phyloP scores from a whole-genome alignment of 495 filamentous ascomycete genomes.

The Elaphomyces granulatus region DNA sequence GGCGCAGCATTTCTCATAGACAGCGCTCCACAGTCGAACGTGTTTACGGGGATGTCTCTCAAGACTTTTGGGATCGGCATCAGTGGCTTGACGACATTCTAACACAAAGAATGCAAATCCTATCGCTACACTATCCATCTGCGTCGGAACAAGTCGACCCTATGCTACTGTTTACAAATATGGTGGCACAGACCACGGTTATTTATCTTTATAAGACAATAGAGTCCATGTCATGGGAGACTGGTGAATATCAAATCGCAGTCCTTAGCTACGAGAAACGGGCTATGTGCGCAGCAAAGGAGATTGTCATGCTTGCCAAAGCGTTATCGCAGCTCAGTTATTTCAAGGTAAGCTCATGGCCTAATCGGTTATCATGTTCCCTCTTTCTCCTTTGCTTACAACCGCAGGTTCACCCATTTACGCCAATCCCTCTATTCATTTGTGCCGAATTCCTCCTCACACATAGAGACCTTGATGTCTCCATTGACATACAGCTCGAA shows the following conservation, averaged over 20 bases:
- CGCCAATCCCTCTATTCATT: constrained; percentile 1
- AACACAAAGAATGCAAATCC: constrained; percentile 19
- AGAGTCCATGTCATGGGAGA: constrained; percentile 3
- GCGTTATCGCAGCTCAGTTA: constrained; percentile 29
- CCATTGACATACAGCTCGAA: constrained; percentile 2
- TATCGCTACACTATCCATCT: constrained; percentile 20
- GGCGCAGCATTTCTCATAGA: constrained; percentile 30
- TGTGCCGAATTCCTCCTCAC: constrained; percentile 4
- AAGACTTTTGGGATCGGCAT: constrained; percentile 33
- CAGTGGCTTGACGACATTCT: constrained; percentile 35
- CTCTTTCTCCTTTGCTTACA: no score
- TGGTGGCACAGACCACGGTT: constrained; percentile 30
- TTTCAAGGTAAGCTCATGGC: constrained; percentile 18
- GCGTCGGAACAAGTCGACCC: constrained; percentile 27
- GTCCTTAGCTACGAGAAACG: constrained; percentile 20
- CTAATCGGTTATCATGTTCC: not conserved
- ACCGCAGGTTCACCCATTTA: constrained; percentile 5
- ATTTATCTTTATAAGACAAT: constrained; percentile 25
- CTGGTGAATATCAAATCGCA: not conserved
- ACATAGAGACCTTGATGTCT: constrained; percentile 2
- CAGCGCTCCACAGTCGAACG: constrained; percentile 20
- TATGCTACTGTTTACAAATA: constrained; percentile 28
- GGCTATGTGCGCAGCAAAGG: constrained; percentile 21
- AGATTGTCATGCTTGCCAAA: constrained; percentile 27
- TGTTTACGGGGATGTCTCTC: constrained; percentile 9